phyloP scores from a whole-genome alignment of 495 filamentous ascomycete species.

The Penicillium subrubescens region DNA sequence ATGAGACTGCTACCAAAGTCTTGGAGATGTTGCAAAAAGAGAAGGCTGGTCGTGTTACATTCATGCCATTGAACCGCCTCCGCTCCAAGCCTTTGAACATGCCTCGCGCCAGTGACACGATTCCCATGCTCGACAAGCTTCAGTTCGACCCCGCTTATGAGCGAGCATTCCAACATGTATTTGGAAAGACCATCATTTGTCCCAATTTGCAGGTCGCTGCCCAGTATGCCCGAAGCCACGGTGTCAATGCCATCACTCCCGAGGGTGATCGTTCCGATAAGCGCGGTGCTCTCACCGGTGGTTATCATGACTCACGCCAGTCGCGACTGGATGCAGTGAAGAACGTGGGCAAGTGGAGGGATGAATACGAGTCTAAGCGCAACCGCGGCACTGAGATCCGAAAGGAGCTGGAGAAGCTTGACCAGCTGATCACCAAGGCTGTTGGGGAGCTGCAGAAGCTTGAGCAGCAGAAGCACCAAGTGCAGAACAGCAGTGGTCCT shows the following conservation, averaged over 20 bases:
- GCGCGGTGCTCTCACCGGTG: constrained; percentile 90
- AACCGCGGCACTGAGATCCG: constrained; percentile 60
- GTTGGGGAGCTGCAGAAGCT: constrained; percentile 80
- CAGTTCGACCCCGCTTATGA: constrained; percentile 77
- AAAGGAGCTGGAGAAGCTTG: constrained; percentile 69
- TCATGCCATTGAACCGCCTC: constrained; percentile 87
- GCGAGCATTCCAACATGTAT: constrained; percentile 87
- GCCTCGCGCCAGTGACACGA: constrained; percentile 82
- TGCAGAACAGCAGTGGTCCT: constrained; percentile 82
- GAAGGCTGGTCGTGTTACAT: constrained; percentile 85
- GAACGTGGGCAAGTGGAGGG: constrained; percentile 71
- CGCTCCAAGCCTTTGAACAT: constrained; percentile 68
- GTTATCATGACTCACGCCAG: constrained; percentile 79
- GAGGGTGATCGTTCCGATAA: constrained; percentile 94
- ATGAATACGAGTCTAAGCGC: constrained; percentile 68
- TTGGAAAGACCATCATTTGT: constrained; percentile 94
- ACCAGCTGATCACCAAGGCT: constrained; percentile 83
- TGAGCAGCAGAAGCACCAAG: constrained; percentile 74
- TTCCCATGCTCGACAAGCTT: constrained; percentile 84
- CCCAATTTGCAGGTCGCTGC: constrained; percentile 82
- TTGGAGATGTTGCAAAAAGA: constrained; percentile 78
- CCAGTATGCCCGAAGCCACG: constrained; percentile 87
- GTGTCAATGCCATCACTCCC: constrained; percentile 88
- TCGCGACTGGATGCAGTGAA: constrained; percentile 85
- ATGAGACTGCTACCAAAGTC: constrained; percentile 79